A percentile compares a stretch with the other conserved stretches of the same genome.
These are phyloP conservation scores for Xenosphaeropsis pyriputrescens DNA, from an alignment of 2,329 filamentous ascomycete species.

Conservation along the genomic window DNA sequence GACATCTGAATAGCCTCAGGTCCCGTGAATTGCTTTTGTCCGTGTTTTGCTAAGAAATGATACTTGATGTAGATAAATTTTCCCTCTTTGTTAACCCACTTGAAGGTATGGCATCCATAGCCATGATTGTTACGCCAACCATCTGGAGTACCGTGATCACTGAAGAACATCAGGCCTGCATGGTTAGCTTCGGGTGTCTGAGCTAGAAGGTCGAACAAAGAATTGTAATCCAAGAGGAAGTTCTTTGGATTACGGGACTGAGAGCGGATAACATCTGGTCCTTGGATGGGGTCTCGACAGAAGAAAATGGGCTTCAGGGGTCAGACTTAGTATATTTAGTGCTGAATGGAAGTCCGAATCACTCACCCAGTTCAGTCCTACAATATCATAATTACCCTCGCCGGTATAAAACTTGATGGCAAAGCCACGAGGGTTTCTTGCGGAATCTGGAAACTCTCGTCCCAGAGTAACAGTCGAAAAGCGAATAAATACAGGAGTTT, in stretches of 20 bases:
- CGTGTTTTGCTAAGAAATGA: conserved; percentile 48
- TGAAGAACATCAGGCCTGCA: conserved; percentile 51
- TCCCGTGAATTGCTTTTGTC: conserved; percentile 42
- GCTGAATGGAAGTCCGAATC: too few relatives aligned
- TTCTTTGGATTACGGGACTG: conserved; percentile 64
- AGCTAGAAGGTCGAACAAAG: conserved; percentile 32
- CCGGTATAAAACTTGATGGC: conserved; percentile 58
- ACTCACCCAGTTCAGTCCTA: too few relatives aligned
- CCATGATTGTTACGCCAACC: conserved; percentile 53
- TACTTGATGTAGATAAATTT: conserved; percentile 52
- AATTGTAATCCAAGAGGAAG: conserved; percentile 47
- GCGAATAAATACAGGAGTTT: conserved; percentile 50
- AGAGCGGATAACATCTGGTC: conserved; percentile 62
- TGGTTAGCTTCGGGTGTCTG: conserved; percentile 48
- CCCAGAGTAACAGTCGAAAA: conserved; percentile 65
- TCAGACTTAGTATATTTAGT: too few relatives aligned
- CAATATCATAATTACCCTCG: conserved; percentile 50
- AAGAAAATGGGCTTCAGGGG: conserved; percentile 73
- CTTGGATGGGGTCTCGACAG: conserved; percentile 58
- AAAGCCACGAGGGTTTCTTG: conserved; percentile 53
- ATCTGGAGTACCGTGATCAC: conserved; percentile 50
- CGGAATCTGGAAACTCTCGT: conserved; percentile 53
- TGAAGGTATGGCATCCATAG: conserved; percentile 53
- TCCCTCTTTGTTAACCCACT: conserved; percentile 50
- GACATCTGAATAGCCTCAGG: conserved; percentile 38